phyloP scores from a whole-genome alignment of 306 rosid genomes.

The Gastrolobium villosum region DNA sequence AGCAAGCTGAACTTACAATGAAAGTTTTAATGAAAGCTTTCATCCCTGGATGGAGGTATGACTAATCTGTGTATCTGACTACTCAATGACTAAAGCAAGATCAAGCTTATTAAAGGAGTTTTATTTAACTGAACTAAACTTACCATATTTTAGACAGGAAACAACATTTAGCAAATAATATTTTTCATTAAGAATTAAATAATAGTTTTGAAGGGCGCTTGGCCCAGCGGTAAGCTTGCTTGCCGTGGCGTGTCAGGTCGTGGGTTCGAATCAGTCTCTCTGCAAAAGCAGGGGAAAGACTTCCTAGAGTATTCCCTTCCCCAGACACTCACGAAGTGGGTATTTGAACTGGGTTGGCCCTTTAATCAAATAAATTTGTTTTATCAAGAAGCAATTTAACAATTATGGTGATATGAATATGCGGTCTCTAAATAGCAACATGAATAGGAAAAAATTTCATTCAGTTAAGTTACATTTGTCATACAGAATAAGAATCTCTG shows the following conservation, averaged over 20 bases:
- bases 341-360: too few relatives aligned
- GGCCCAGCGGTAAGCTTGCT: too few relatives aligned
- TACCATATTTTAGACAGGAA: neutral
- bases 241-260: too few relatives aligned
- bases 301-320: too few relatives aligned
- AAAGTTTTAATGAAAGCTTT: neutral
- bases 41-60: constrained; percentile 63
- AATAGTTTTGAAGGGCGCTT: too few relatives aligned
- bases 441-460: neutral
- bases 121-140: neutral
- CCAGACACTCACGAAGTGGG: too few relatives aligned
- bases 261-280: too few relatives aligned
- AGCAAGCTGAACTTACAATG: constrained; percentile 15
- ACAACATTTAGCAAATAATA: neutral
- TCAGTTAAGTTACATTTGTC: too few relatives aligned
- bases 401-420: neutral
- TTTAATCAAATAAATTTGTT: neutral
- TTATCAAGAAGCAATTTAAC: neutral
- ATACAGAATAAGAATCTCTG: neutral
- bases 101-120: neutral
- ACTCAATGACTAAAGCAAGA: neutral
- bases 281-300: too few relatives aligned
- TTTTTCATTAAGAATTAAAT: neutral
- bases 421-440: neutral
- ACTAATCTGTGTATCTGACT: neutral